These are phyloP conservation scores for Nidula niveotomentosa DNA, from an alignment of 1,284 basidiomycete genomes.

Conservation along the genomic window DNA sequence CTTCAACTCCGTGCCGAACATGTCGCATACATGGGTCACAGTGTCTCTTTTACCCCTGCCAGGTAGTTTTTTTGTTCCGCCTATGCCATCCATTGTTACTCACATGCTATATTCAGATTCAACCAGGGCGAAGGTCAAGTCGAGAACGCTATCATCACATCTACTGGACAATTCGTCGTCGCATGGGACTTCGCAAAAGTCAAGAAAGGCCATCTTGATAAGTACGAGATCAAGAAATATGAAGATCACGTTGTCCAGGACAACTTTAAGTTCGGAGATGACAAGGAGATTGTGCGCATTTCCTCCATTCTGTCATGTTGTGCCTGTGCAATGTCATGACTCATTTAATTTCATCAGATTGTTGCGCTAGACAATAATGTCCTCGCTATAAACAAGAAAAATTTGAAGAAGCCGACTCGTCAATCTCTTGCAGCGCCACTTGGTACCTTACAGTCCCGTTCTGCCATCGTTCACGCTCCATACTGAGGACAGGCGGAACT, in stretches of 20 bases:
- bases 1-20: conserved; percentile 92
- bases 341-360: conserved; percentile 47
- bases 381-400: conserved; percentile 91
- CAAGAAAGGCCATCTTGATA: conserved; percentile 87
- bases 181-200: conserved; percentile 97
- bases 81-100: not conserved
- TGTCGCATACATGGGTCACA: conserved; percentile 92
- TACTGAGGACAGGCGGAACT: conserved; percentile 36
- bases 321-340: conserved; percentile 2
- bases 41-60: conserved; percentile 90
- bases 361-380: conserved; percentile 96
- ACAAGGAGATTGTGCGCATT: conserved; percentile 84
- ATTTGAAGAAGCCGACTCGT: conserved; percentile 84
- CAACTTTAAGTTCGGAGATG: conserved; percentile 94
- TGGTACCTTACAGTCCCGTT: conserved; percentile 44
- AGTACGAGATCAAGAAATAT: conserved; percentile 97
- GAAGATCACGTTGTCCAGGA: conserved; percentile 95
- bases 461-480: conserved; percentile 70
- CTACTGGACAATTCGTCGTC: conserved; percentile 93
- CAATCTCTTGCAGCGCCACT: conserved; percentile 65
- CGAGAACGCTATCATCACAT: conserved; percentile 96
- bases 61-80: conserved; percentile 45
- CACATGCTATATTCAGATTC: conserved; percentile 57
- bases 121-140: conserved; percentile 86
- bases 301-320: conserved; percentile 2